Evolutionary conservation across 768 basidiomycete species (phyloP), one percentile per base, ranked within the genome.

Genomic region (Epithele typhae): DNA sequence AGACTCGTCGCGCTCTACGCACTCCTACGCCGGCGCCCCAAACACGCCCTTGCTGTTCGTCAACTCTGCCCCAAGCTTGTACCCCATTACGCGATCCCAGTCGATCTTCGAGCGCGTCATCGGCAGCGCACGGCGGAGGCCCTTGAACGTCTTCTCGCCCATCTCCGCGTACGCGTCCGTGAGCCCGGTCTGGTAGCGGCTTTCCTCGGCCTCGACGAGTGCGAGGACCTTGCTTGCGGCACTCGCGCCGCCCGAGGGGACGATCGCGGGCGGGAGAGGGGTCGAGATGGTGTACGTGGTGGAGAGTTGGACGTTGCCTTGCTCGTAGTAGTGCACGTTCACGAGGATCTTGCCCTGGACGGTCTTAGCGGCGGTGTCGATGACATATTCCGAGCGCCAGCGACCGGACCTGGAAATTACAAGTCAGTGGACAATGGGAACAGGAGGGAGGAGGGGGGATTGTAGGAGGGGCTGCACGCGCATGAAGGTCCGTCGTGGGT

Each of bases 291-390:
- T 71, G 59, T 92, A 85, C 5, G 72, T 81, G 11, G 93, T 87
- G 22, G 82, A 74, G 25, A 99, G 76, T 77, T 98, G 96, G 25
- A 94, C 92, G 62, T 94, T 95, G 55, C 95, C 95, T 62, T 96
- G 92, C 64, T 99, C 96, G 60, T 94, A 98, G 61, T 98, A 98
- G 64, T 99, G 96, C 11, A 97, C 84, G 57, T 92, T 88, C 36
- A 89, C 77, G 7, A 84, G 71, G 14, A 96, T 79, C 57, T 72
- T 78, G 0, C 92, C 93, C n/a, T 68, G 64, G 5, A 96, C 72
- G 48, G 67, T 74, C 43, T 77, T 76, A 33, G 76, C 70, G 15
- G 73, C 76, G 32, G 88, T 64, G 62, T 95, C 81, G 40, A 96
- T 71, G 8, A 70, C 62, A 63, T 96, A 98, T 54, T 84, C 77